Conservation (phyloP, 176 grass and related monocot species). For the Bromus sterilis region DNA sequence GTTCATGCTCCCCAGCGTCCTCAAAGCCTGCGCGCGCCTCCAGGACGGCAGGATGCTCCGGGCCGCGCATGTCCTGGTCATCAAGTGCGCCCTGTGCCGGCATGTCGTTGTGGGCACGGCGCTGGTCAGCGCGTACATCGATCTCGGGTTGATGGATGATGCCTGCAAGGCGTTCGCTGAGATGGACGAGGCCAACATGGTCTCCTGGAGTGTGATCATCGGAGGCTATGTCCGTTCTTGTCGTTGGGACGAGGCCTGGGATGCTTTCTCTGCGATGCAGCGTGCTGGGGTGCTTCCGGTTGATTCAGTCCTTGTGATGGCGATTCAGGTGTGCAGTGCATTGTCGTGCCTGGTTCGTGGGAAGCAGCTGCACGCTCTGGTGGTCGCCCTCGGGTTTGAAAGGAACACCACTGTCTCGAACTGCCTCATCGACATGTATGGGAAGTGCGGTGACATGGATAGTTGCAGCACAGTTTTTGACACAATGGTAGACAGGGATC, state of each 20-base stretch:
- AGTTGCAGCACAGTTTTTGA: constrained; percentile 25
- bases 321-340: constrained; percentile 33
- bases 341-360: constrained; percentile 19
- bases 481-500: constrained; percentile 23
- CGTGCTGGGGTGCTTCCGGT: neutral
- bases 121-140: constrained; percentile 23
- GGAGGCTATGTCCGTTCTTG: constrained; percentile 26
- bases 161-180: constrained; percentile 20
- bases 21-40: constrained; percentile 32
- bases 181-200: constrained; percentile 26
- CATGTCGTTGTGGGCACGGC: constrained; percentile 38
- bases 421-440: constrained; percentile 52
- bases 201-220: constrained; percentile 50
- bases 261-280: constrained; percentile 28
- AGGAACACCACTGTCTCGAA: constrained; percentile 34
- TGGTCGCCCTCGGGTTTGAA: constrained; percentile 23
- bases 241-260: constrained; percentile 37
- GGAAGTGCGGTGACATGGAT: constrained; percentile 34
- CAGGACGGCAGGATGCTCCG: constrained; percentile 13
- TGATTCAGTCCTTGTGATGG: constrained; percentile 46
- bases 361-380: constrained; percentile 40
- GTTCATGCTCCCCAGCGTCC: constrained; percentile 52
- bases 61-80: constrained; percentile 27
- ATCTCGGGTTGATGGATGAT: constrained; percentile 20
- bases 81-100: constrained; percentile 27